Conservation (phyloP, 129 eudicot genomes). For the Gnaphalium uliginosum region DNA sequence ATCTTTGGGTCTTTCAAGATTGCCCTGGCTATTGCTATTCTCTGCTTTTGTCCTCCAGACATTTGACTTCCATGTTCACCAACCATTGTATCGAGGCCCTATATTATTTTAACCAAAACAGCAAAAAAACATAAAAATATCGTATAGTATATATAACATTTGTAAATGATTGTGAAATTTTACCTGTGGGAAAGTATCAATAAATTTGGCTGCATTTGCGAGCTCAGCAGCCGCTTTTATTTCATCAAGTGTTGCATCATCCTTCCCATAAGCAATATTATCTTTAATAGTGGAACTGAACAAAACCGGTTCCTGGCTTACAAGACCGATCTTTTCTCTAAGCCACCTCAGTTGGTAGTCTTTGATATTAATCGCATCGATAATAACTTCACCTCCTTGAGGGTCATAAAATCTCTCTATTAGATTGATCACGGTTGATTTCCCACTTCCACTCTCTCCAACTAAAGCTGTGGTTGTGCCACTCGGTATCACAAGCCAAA, state of each 20-base stretch:
- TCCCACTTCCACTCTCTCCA: conserved; percentile 81
- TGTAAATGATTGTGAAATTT: neutral
- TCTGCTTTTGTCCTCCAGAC: conserved; percentile 81
- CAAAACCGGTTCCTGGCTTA: conserved; percentile 76
- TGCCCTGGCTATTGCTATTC: conserved; percentile 78
- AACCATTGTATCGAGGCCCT: conserved; percentile 73
- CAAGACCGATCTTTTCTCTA: conserved; percentile 66
- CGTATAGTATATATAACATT: neutral
- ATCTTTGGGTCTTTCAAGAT: conserved; percentile 67
- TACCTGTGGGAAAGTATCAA: conserved; percentile 71
- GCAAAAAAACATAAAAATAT: neutral
- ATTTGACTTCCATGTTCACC: conserved; percentile 76
- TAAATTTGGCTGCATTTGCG: conserved; percentile 69
- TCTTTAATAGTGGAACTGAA: conserved; percentile 64
- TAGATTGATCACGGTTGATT: conserved; percentile 61
- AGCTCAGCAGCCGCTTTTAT: conserved; percentile 65
- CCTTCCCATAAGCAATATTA: conserved; percentile 67
- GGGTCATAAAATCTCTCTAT: conserved; percentile 79
- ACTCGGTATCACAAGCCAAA: conserved; percentile 54
- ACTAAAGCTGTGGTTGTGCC: conserved; percentile 71
- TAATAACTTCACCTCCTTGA: conserved; percentile 58
- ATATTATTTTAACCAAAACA: neutral
- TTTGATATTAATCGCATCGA: conserved; percentile 60
- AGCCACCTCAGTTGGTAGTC: conserved; percentile 69
- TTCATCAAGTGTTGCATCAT: conserved; percentile 63